Base-by-base conservation (phyloP, 2,329 filamentous ascomycete genomes). In the Rutstroemia sp. region DNA sequence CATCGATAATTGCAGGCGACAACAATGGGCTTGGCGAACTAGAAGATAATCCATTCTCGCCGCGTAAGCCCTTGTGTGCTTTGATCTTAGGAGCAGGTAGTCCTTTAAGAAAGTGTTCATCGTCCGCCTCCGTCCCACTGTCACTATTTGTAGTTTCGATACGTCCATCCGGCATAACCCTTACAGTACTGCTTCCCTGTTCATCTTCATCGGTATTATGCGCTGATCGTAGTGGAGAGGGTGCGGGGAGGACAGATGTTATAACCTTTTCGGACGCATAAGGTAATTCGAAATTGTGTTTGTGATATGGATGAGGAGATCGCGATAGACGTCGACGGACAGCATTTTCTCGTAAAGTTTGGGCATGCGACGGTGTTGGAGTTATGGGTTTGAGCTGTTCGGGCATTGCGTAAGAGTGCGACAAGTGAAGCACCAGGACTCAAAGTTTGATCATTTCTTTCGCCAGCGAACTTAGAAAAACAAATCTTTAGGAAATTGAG, bases 71-170 rank as follows among this genome's bases (percentile, higher is more conserved):
- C 73, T 96, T 96, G 68, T 88, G 86, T 34, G 83, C 77, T 59
- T 83, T 80, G 8, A 79, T 64, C n/a, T 79, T 86, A 2, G 92
- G 88, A 2, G 92, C 89, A 1, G 92, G 92, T 21, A 96, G 74
- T 0, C 91, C 88, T 70, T 87, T 94, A 56, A 96, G 77, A 63
- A 92, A 86, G 61, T 92, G 88, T 71, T 97, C 92, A 73, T 97
- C 92, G 66, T 96, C 92, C 41, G 92, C 92, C 70, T 97, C 92
- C 18, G 92, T 95, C 23, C 92, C 92, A 70, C 91, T 96, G 64
- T 96, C 92, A 70, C 90, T 96, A 10, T 81, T 82, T 2, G 83
- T 79, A 1, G 79, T 60, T 57, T 66, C 62, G 58, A 63, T 49
- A 59, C 65, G 60, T 55, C 61, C 59, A 18, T 56, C 59, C 48